Evolutionary conservation across 1,284 basidiomycete species (phyloP), one percentile per base, ranked within the genome.

Genomic region (Mrakiaceae sp.): DNA sequence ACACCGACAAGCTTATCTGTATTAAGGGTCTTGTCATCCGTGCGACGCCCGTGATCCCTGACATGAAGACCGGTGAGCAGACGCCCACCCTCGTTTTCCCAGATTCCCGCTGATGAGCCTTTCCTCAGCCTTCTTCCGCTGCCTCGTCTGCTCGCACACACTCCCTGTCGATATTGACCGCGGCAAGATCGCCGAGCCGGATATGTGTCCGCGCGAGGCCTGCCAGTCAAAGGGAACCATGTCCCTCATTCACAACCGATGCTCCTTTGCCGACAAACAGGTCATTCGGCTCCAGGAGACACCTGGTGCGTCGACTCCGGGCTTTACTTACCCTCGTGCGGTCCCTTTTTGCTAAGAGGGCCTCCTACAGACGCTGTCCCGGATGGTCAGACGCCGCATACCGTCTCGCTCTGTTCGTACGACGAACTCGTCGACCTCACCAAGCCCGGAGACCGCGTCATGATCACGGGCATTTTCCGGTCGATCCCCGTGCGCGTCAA

Each of bases 21-120:
- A 87, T 98, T 78, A 97, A 95, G 74, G 95, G 96, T 62, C 84
- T 98, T 5, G 93, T 98, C 69, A 98, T 98, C 70, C 89, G 96
- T 52, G 90, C 93, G 0, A 98, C 95, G 0, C 91, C 95, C 4
- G 88, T 98, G 72, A 98, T 98, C 66, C 95, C 96, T 2, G 95
- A 98, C 76, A 98, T 98, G 96, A 93, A 92, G 78, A 83, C 74
- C 5, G 78, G 79, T 78, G 51, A 58, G 76, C 67, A 46, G 14
- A 51, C 44, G 0, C 10, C 50, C 9, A 14, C 16, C 40, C 46
- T 40, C 57, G 14, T 3, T 6, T 16, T 3, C 42, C 48, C 47
- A 27, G 42, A n/a, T 27, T 46, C 49, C 11, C 12, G 46, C 54
- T 12, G 50, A 14, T 56, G 50, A 14, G 7, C 53, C 40, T 47